Base-by-base conservation (phyloP, 129 eudicot species). In the Erigeron canadensis region DNA sequence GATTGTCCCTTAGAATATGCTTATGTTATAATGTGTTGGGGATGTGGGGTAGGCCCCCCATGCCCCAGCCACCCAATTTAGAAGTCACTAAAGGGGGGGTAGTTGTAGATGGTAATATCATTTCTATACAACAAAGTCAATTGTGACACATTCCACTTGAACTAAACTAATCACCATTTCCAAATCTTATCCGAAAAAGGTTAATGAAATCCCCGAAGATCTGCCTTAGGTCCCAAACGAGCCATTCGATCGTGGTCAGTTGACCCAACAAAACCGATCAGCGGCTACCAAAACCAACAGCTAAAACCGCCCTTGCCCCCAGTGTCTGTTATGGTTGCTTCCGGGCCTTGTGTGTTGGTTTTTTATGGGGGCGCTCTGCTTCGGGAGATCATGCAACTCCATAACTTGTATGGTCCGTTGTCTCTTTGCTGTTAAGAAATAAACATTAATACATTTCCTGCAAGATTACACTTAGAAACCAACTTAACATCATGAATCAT, bases 321-420 rank as follows among this genome's bases (percentile, higher is more conserved):
- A 72, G 10, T 92, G 77, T 85, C 92, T 67, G 81, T 82, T 82
- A 54, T 86, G 84, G 78, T 81, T 77, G 86, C 74, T 81, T 28
- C 91, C 89, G 2, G 87, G 86, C 80, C 80, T 87, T 68, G 53
- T 80, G 7, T 83, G 79, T 38, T 75, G 86, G 79, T 85, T 85
- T 65, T 74, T 86, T 9, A 38, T 70, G 39, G 70, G 75, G 61
- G 77, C 72, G 43, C 81, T 80, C 43, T 89, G 98, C 75, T 85
- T 93, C 0, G 98, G 98, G 41, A 93, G 85, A 80, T 93, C 98
- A 23, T 79, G 88, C 80, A 93, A 58, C 75, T 93, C 98, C 90
- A 89, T 91, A 7, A 93, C 95, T 72, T 93, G 98, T 59, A 93
- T 86, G 1, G 95, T 93, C 72, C 96, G 76, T 72, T 89, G 96